Percentiles rank a stretch among this genome's conserved stretches.
These are phyloP conservation scores for Agrocybe chaxingu DNA, from an alignment of 768 basidiomycete genomes.

Conservation along the genomic window DNA sequence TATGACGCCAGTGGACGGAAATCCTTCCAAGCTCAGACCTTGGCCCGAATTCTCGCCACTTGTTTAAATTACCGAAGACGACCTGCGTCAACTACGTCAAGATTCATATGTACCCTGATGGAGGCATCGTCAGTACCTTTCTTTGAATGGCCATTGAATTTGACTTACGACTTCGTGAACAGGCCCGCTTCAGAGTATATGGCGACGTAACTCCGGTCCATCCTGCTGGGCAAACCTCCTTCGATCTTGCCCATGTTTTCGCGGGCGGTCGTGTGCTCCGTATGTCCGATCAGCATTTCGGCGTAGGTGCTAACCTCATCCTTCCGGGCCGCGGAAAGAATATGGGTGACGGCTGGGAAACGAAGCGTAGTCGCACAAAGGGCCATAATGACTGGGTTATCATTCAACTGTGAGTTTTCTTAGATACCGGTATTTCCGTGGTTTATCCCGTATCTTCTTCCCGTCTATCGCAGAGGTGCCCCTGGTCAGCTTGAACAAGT, in stretches of 20 bases:
- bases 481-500: constrained; percentile 70
- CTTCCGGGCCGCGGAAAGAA: constrained; percentile 89
- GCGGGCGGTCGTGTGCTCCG: constrained; percentile 82
- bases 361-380: constrained; percentile 75
- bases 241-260: constrained; percentile 91
- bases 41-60: constrained; percentile 83
- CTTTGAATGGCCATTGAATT: constrained; percentile 3
- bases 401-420: constrained; percentile 70
- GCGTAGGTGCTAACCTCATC: constrained; percentile 86
- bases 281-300: constrained; percentile 94
- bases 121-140: constrained; percentile 75
- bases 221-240: constrained; percentile 44
- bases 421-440: neutral
- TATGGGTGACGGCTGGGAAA: constrained; percentile 99
- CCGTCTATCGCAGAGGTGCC: constrained; percentile 51
- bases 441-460: neutral
- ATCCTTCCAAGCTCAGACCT: constrained; percentile 74
- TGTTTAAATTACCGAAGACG: constrained; percentile 70
- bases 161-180: constrained; percentile 6
- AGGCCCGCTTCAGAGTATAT: constrained; percentile 94
- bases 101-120: constrained; percentile 95
- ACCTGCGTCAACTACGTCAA: constrained; percentile 72
- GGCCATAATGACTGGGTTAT: constrained; percentile 92
- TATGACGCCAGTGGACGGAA: constrained; percentile 65
- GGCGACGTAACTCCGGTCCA: constrained; percentile 70